Evolutionary conservation across 352 stramenopile genomes (phyloP), one percentile per base, ranked within the genome.

Genomic region (Pythium rhizo-oryzae): DNA sequence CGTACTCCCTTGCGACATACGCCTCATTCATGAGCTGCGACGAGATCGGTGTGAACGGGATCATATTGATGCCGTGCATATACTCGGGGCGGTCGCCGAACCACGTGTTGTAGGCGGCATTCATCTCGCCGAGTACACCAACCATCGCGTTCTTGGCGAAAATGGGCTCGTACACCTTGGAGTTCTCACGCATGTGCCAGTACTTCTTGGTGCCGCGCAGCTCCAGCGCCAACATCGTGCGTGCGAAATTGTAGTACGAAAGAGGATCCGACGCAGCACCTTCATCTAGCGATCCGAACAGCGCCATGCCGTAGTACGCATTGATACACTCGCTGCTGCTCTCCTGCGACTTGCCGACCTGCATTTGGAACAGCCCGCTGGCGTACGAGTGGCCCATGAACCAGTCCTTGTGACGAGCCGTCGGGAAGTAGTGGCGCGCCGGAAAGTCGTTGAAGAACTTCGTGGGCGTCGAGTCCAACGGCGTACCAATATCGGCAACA

Each of bases 311-410:
- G 76, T 98, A 99, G 78, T 99, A 99, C 49, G 92, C 96, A 76
- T 99, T 99, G 28, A 97, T 74, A 53, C 88, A 90, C 78, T 99
- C 96, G 68, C 91, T 98, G 54, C 89, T 98, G 72, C 91, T 98
- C 73, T 99, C 97, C 76, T 99, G 96, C 33, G 87, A 93, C 78
- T 99, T 99, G 49, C 96, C 97, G 64, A 97, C 91, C 43, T 89
- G 74, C 82, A 98, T 97, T 30, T 85, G 84, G 77, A 99, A 99
- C 16, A 99, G 47, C 7, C 97, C 97, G 46, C 90, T 98, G 13
- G 97, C 96, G 81, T 98, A 99, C 57, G 93, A 98, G 70, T 99
- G 96, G 37, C 94, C 96, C 52, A 98, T 86, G 78, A 96, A 99
- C 89, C 94, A 99, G 61, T 98, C 96, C 77, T 98, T 98, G 73